Percentiles rank a stretch among this genome's conserved stretches.
Conservation (phyloP, 352 stramenopile genomes). For the Phytophthora foliorum region DNA sequence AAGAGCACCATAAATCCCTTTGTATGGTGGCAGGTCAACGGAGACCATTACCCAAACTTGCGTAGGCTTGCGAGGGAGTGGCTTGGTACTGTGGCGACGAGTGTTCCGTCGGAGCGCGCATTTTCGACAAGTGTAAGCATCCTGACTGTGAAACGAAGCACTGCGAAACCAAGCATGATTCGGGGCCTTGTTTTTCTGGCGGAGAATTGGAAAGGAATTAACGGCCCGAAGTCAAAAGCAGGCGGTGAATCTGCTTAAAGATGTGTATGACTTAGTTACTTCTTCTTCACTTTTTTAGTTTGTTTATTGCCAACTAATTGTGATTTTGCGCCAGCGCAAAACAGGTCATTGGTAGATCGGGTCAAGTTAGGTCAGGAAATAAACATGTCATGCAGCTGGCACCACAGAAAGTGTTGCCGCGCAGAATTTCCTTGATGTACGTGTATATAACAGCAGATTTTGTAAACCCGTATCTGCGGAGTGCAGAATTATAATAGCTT, state of each 20-base stretch:
- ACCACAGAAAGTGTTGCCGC: no score
- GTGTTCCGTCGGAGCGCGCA: slow-evolving; percentile 23
- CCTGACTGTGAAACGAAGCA: slow-evolving; percentile 17
- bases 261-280: no score
- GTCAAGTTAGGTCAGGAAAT: not conserved
- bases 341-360: not conserved
- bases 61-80: slow-evolving; percentile 2
- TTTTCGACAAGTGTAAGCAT: slow-evolving; percentile 28
- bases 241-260: no score
- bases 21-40: slow-evolving; percentile 5
- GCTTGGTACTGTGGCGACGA: slow-evolving; percentile 20
- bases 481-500: no score
- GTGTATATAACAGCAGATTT: no score
- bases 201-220: not conserved
- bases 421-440: no score
- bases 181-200: slow-evolving; percentile 20
- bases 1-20: not conserved
- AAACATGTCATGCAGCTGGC: not conserved
- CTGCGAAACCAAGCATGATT: slow-evolving; percentile 8
- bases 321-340: no score
- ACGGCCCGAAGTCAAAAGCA: no score
- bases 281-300: no score
- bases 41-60: not conserved
- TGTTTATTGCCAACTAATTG: no score
- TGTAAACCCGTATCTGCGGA: no score